Base-by-base conservation (phyloP, 352 stramenopile genomes). In the Phytophthora tubulina region DNA sequence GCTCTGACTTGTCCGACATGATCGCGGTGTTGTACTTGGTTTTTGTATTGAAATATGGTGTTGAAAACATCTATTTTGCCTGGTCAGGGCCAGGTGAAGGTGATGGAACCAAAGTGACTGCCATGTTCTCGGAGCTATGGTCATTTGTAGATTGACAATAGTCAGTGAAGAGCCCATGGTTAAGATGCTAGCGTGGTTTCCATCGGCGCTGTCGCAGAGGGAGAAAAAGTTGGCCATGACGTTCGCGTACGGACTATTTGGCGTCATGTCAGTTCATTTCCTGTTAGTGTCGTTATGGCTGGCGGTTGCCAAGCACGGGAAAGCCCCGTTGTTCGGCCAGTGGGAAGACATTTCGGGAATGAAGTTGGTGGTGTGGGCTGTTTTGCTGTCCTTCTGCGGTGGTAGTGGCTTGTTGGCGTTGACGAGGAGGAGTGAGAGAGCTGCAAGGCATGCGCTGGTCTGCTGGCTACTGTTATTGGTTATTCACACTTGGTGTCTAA, bases 261-360 rank as follows among this genome's bases (percentile, higher is more conserved):
- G 38, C 10, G 31, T 75, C 3, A 4, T 71, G 54, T 75, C 68
- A 15, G 42, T 59, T 11, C 54, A 75, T 58, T 60, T 72, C 33
- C 27, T 67, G 14, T 6, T 63, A 46, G 41, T 75, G 6, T 61
- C 61, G 15, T 4, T 63, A 8, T 75, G 62, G 33, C 45, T 75
- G 55, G 10, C 54, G 42, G 27, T 61, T 55, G 55, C 27, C 21
- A 39, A 51, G 11, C 53, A 49, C 41, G 68, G 32, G 7, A 48
- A 52, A 54, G 50, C 54, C 45, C 15, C 33, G 41, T 36, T 75
- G 31, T 71, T 75, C 14, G 67, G 67, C 7, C 60, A 70, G 15
- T 38, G 33, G 17, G 54, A 59, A 21, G 67, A 70, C 8, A 15
- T 75, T 2, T 63, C 48, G 1, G 54, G 54, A 5, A 14, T 44